These are phyloP conservation scores for Rhodotorula toruloides DNA, from an alignment of 768 basidiomycete genomes.

Conservation along the genomic window DNA sequence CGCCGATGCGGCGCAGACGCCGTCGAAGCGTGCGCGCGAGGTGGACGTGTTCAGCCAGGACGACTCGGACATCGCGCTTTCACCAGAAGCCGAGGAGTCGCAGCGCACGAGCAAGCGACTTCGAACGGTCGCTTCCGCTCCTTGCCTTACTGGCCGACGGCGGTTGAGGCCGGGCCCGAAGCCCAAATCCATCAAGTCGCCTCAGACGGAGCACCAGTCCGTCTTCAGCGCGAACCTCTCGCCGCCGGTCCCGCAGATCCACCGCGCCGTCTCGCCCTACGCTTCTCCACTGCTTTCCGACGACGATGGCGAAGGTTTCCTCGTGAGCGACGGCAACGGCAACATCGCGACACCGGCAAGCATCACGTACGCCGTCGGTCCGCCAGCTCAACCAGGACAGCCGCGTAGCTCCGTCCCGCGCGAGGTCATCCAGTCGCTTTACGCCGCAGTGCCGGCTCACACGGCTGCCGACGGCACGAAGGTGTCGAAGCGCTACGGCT, in stretches of 20 bases:
- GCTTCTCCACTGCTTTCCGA: constrained; percentile 28
- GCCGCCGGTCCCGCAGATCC: constrained; percentile 31
- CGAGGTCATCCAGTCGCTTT: constrained; percentile 46
- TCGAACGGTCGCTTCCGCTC: constrained; percentile 36
- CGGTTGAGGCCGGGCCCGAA: constrained; percentile 47
- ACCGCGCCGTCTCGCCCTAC: constrained; percentile 26
- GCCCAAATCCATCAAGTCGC: constrained; percentile 45
- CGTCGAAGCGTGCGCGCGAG: constrained; percentile 9
- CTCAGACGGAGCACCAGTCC: constrained; percentile 39
- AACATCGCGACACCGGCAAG: constrained; percentile 8
- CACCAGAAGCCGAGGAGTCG: constrained; percentile 38
- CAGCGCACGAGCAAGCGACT: constrained; percentile 27
- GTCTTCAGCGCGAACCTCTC: constrained; percentile 35
- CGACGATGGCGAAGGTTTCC: constrained; percentile 16
- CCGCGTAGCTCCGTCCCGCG: constrained; percentile 29
- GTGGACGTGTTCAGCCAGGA: constrained; percentile 3
- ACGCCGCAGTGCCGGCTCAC: constrained; percentile 40
- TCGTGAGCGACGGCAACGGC: constrained; percentile 14
- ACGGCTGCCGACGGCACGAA: constrained; percentile 24
- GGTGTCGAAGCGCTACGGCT: constrained; percentile 41
- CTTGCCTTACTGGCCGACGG: constrained; percentile 27
- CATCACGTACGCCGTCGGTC: constrained; percentile 30
- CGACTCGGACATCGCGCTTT: background rate
- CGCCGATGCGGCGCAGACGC: constrained; percentile 3
- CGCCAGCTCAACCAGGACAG: constrained; percentile 12